A percentile compares a stretch with the other conserved stretches of the same genome.
These are phyloP conservation scores for Hymenochaete sp. DNA, from an alignment of 1,284 basidiomycete species.

Conservation along the genomic window DNA sequence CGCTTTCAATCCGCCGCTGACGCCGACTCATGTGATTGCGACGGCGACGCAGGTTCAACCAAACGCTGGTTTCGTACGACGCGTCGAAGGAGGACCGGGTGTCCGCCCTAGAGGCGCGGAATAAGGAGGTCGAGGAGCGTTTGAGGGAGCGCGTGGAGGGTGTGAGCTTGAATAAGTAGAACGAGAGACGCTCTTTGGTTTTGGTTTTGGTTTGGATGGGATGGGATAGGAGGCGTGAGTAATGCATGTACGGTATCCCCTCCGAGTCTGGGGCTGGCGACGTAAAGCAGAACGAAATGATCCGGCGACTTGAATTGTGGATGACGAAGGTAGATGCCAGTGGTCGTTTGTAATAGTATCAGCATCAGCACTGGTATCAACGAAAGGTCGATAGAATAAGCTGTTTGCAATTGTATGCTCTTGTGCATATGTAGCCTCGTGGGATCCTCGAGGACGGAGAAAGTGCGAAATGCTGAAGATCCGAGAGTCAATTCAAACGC, in stretches of 20 bases:
- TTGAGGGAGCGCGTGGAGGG: constrained; percentile 29
- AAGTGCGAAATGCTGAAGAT: background rate
- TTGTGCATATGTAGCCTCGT: background rate
- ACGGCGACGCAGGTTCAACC: constrained; percentile 59
- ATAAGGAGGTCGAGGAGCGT: constrained; percentile 41
- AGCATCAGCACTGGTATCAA: too few relatives aligned
- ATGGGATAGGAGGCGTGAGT: too few relatives aligned
- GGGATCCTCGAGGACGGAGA: background rate
- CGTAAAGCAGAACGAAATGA: too few relatives aligned
- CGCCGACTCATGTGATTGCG: constrained; percentile 7
- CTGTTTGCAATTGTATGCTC: background rate
- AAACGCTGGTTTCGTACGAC: constrained; percentile 69
- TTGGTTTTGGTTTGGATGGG: background rate
- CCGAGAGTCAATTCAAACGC: too few relatives aligned
- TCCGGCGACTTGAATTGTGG: too few relatives aligned
- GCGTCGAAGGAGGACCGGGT: constrained; percentile 78
- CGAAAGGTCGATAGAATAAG: too few relatives aligned
- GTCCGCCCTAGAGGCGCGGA: constrained; percentile 54
- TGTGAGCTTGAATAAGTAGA: constrained; percentile 4
- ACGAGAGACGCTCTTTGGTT: background rate
- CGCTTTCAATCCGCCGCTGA: background rate
- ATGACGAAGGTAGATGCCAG: too few relatives aligned
- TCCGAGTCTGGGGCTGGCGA: too few relatives aligned
- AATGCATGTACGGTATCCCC: too few relatives aligned
- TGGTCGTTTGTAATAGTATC: too few relatives aligned